Conservation (phyloP, 495 filamentous ascomycete species). For the Hypoxylon intermedium region DNA sequence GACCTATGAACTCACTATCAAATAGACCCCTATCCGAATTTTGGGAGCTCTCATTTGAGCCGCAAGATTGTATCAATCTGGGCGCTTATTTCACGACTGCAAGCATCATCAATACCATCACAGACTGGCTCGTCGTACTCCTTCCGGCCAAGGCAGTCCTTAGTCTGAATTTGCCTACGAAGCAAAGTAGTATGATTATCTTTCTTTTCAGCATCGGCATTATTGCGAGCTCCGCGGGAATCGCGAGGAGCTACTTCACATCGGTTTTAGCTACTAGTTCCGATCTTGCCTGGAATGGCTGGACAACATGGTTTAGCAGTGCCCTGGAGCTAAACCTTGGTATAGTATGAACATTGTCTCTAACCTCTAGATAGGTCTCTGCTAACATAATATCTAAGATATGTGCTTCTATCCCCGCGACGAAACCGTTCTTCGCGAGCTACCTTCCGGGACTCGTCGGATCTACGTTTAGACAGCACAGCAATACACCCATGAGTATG, state of each 20-base stretch:
- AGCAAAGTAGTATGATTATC: constrained; percentile 63
- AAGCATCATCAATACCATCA: constrained; percentile 66
- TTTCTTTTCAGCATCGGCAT: constrained; percentile 66
- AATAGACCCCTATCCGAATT: constrained; percentile 60
- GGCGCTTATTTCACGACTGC: constrained; percentile 57
- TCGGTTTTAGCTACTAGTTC: constrained; percentile 36
- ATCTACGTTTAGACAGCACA: constrained; percentile 11
- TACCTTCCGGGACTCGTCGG: constrained; percentile 19
- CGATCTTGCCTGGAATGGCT: constrained; percentile 63
- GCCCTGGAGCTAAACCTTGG: constrained; percentile 66
- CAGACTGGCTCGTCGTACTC: constrained; percentile 64
- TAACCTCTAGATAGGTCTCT: not conserved
- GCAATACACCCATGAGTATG: not conserved
- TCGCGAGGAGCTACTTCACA: constrained; percentile 58
- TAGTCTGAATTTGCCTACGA: constrained; percentile 60
- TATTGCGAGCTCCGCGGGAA: constrained; percentile 64
- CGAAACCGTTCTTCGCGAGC: constrained; percentile 56
- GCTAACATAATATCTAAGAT: constrained; percentile 45
- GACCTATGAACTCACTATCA: constrained; percentile 2
- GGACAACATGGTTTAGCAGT: constrained; percentile 60
- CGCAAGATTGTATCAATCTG: constrained; percentile 59
- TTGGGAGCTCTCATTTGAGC: constrained; percentile 54
- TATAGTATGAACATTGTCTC: constrained; percentile 57
- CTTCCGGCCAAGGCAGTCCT: constrained; percentile 67
- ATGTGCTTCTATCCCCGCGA: constrained; percentile 63